Evolutionary conservation across 2,329 filamentous ascomycete genomes (phyloP).

Genomic region (Penicillium sp.): DNA sequence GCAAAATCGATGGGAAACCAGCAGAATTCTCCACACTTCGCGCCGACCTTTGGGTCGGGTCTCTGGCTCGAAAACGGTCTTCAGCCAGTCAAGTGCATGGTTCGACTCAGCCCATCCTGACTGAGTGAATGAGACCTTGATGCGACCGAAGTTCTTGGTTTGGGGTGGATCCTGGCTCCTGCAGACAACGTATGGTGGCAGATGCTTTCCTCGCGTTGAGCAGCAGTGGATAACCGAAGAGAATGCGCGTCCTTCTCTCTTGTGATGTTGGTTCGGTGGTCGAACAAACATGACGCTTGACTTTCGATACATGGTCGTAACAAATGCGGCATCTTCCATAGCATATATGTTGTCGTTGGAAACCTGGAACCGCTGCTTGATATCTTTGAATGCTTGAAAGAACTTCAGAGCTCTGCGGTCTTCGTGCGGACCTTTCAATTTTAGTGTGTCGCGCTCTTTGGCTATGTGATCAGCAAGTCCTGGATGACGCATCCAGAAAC

Average conservation of each 20-base stretch:
- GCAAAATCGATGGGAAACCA: neutral
- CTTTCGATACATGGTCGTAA: neutral
- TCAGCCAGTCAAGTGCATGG: constrained; percentile 1
- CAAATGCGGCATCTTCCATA: neutral
- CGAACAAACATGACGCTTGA: neutral
- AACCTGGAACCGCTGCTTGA: neutral
- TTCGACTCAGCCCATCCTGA: neutral
- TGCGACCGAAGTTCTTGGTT: neutral
- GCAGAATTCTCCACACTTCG: neutral
- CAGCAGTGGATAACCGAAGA: neutral
- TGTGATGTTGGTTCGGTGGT: neutral
- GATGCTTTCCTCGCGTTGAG: neutral
- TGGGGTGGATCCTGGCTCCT: neutral
- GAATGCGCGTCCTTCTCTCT: neutral
- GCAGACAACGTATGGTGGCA: neutral
- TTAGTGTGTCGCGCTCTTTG: neutral
- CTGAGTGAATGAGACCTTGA: neutral
- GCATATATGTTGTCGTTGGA: neutral
- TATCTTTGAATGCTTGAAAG: neutral
- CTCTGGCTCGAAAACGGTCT: neutral
- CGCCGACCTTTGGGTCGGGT: neutral
- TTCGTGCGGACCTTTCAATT: neutral
- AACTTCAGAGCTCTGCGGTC: neutral
- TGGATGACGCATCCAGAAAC: neutral
- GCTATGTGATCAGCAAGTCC: neutral